Base-by-base conservation (phyloP, 768 basidiomycete species). In the Panaeolus cyanescens region DNA sequence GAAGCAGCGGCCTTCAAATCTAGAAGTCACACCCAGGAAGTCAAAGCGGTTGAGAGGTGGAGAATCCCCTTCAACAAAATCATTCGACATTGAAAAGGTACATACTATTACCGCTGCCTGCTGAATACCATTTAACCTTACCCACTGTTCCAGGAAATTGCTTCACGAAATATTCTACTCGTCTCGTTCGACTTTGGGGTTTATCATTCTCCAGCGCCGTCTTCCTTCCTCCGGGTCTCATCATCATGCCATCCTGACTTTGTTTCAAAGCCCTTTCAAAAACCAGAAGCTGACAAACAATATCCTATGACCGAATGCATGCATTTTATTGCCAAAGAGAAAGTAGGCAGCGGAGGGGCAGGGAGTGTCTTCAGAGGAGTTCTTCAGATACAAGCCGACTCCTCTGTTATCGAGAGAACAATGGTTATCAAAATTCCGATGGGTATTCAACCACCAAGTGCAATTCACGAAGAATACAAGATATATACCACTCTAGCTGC, bases 401-500 rank as follows among this genome's bases (percentile, higher is more conserved):
- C 54, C 1, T 1, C 1, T 2, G 33, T 13, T 7, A 4, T 45
- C 19, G 0, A 45, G 12, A 33, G 22, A 10, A n/a, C 9, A 0
- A 15, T 63, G 3, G 22, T 60, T 15, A 3, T 63, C 12, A 63
- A 63, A 32, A 28, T 63, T 40, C 55, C 59, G 1, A 53, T 58
- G 28, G 36, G 33, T 4, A 13, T 10, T 0, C 12, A 22, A 1
- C 36, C 19, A 2, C 30, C 40, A 17, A 40, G 30, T 4, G 30
- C 25, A 6, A 50, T 63, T 6, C 9, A 32, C 1, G 42, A 63
- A 1, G 62, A 63, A 54, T 60, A 63, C 28, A 31, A 37, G 8
- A 12, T 33, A 0, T 63, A 63, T 20, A 30, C 33, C 9, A 36
- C 36, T 22, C 31, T 63, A 4, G 59, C 59, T 3, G 20, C 13